Evolutionary conservation across 108 stramenopile genomes (phyloP).

Genomic region (Nannochloropsis salina): DNA sequence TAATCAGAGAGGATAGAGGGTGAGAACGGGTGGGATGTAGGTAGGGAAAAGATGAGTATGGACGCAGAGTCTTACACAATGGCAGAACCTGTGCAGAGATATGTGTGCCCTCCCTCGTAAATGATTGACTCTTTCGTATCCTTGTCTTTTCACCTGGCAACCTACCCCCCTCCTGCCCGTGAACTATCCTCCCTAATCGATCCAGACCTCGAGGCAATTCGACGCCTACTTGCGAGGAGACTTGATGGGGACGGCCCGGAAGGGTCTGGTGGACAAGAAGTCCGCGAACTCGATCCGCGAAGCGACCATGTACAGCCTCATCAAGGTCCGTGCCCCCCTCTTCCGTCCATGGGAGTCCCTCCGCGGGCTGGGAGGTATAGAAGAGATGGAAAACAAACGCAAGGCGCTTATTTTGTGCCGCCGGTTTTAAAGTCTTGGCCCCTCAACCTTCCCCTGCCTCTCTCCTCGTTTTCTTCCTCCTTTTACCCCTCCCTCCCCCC

Average conservation of each 20-base stretch:
- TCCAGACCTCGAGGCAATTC: neutral
- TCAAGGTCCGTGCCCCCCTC: neutral
- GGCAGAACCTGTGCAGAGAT: no score
- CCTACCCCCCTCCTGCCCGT: no score
- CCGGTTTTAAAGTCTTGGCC: no score
- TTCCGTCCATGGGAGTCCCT: no score
- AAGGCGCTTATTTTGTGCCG: no score
- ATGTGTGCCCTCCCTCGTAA: no score
- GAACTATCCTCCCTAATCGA: neutral
- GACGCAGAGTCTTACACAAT: no score
- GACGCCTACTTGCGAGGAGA: neutral
- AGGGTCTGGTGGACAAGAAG: neutral
- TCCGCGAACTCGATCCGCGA: neutral
- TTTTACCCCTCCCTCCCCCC: neutral
- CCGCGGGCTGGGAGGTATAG: no score
- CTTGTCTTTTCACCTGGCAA: neutral
- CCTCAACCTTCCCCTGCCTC: neutral
- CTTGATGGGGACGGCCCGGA: constrained; percentile 9
- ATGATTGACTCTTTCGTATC: neutral
- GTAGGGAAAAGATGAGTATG: neutral
- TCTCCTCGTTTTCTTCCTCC: constrained; percentile 7
- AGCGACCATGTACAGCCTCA: constrained; percentile 13
- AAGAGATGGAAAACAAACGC: no score
- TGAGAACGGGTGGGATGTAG: neutral
- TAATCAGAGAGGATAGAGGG: neutral